Conservation (phyloP, 306 rosid genomes). For the Fragaria ananassa region DNA sequence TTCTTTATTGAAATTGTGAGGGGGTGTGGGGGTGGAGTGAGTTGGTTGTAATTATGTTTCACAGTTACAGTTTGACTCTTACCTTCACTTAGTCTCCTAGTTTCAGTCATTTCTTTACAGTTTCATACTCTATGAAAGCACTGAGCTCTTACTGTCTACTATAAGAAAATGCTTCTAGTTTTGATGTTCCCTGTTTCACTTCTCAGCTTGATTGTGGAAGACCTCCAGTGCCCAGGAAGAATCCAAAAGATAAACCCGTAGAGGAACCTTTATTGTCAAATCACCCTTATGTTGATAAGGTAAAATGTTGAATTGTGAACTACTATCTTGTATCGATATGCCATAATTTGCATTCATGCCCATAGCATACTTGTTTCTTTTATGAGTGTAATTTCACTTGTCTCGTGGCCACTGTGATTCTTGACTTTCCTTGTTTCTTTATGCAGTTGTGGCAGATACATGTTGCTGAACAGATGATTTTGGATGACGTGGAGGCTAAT, state of each 20-base stretch:
- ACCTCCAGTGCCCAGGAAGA: constrained; percentile 87
- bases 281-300: constrained; percentile 94
- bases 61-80: background rate
- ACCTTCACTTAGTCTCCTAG: background rate
- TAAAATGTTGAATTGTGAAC: constrained; percentile 24
- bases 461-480: constrained; percentile 83
- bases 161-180: constrained; percentile 6
- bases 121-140: background rate
- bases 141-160: background rate
- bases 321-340: background rate
- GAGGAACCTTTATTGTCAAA: constrained; percentile 83
- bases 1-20: background rate
- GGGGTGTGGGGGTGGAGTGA: background rate
- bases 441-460: constrained; percentile 95
- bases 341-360: no score
- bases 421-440: background rate
- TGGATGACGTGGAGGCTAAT: constrained; percentile 72
- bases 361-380: background rate
- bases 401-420: constrained; percentile 5
- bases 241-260: constrained; percentile 78
- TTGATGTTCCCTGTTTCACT: constrained; percentile 24
- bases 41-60: background rate
- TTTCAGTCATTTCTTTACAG: constrained; percentile 11
- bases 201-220: constrained; percentile 87
- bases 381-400: background rate